Evolutionary conservation across 768 basidiomycete species (phyloP).

Genomic region (Trichaptum fuscoviolaceum): DNA sequence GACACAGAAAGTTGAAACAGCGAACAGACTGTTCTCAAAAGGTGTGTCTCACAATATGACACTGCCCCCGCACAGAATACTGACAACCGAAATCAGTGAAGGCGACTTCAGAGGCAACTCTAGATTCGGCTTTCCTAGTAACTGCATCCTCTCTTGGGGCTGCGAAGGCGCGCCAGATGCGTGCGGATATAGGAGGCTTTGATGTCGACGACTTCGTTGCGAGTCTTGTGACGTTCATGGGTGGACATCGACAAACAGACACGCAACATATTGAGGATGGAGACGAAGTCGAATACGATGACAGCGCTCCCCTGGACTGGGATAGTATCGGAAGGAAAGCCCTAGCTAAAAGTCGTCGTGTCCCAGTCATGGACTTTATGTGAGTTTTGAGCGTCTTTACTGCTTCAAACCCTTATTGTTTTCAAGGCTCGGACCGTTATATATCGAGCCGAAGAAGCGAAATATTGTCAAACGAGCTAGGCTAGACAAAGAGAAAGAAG

Average conservation of each 20-base stretch:
- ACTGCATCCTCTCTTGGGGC: slow-evolving; percentile 75
- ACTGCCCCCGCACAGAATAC: neutral
- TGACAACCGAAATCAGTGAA: slow-evolving; percentile 43
- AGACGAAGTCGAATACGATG: slow-evolving; percentile 39
- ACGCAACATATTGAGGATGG: slow-evolving; percentile 30
- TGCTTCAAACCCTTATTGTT: slow-evolving; percentile 7
- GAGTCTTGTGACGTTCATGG: slow-evolving; percentile 71
- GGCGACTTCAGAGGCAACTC: slow-evolving; percentile 81
- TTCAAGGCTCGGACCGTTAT: slow-evolving; percentile 85
- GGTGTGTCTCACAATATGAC: slow-evolving; percentile 30
- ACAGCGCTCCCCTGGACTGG: slow-evolving; percentile 62
- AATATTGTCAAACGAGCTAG: slow-evolving; percentile 52
- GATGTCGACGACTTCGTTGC: slow-evolving; percentile 89
- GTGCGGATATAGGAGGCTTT: slow-evolving; percentile 81
- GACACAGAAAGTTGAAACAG: slow-evolving; percentile 47
- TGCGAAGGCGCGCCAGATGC: slow-evolving; percentile 87
- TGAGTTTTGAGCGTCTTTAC: slow-evolving; percentile 43
- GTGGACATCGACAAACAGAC: slow-evolving; percentile 51
- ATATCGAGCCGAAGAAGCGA: slow-evolving; percentile 80
- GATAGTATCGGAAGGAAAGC: slow-evolving; percentile 81
- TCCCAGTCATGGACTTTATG: slow-evolving; percentile 87
- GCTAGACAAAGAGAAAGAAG: slow-evolving; percentile 67
- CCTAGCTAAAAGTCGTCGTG: slow-evolving; percentile 71
- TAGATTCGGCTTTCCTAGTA: slow-evolving; percentile 80
- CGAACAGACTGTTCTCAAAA: slow-evolving; percentile 60